Evolutionary conservation across 2,329 filamentous ascomycete species (phyloP).

Genomic region (Sporothrix luriei): DNA sequence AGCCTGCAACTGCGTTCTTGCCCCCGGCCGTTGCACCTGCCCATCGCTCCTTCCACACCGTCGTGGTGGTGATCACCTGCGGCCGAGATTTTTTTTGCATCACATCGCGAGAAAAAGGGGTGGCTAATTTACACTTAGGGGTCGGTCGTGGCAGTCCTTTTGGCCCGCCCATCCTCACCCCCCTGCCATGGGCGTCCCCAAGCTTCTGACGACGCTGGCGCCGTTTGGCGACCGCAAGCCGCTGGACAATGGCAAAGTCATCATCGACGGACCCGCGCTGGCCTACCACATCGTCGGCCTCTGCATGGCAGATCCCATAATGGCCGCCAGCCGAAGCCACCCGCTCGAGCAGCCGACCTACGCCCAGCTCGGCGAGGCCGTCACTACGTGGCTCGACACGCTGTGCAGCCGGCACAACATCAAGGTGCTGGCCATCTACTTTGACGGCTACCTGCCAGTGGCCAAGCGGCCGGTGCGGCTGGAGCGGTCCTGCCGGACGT

Average conservation of each 20-base stretch:
- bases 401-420: slow-evolving; percentile 32
- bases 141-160: no score
- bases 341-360: slow-evolving; percentile 37
- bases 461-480: slow-evolving; percentile 66
- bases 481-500: slow-evolving; percentile 60
- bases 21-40: not conserved
- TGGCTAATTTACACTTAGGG: not conserved
- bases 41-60: slow-evolving; percentile 13
- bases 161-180: not conserved
- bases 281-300: slow-evolving; percentile 38
- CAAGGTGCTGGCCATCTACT: slow-evolving; percentile 58
- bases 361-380: slow-evolving; percentile 34
- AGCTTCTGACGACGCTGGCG: slow-evolving; percentile 36
- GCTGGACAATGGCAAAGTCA: slow-evolving; percentile 34
- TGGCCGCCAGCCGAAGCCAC: slow-evolving; percentile 30
- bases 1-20: not conserved
- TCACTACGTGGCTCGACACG: slow-evolving; percentile 37
- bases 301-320: slow-evolving; percentile 30
- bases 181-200: slow-evolving; percentile 38
- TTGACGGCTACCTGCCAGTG: slow-evolving; percentile 78
- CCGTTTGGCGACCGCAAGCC: slow-evolving; percentile 36
- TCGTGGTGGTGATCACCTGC: not conserved
- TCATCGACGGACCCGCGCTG: slow-evolving; percentile 40
- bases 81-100: not conserved
- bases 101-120: slow-evolving; percentile 9